Conservation (phyloP, 2,329 filamentous ascomycete genomes). For the Colletotrichum camelliae region DNA sequence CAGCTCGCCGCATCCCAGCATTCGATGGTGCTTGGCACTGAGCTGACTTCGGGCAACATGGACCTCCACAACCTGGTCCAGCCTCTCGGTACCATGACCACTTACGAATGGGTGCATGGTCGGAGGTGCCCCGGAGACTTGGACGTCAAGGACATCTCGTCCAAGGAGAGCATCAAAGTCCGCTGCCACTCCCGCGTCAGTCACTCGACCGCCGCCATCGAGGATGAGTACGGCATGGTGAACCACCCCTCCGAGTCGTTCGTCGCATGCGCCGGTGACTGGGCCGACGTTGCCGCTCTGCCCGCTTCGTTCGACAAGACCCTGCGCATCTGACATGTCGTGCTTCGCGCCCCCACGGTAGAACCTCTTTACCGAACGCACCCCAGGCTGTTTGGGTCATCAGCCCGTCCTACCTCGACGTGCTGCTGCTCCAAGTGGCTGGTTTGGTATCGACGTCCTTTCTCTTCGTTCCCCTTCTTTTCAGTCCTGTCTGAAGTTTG, state of each 20-base stretch:
- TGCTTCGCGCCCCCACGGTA: not conserved
- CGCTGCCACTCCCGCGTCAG: not conserved
- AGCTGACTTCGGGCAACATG: constrained; percentile 8
- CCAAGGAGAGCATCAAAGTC: constrained; percentile 13
- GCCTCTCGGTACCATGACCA: not conserved
- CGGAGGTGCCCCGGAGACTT: constrained; percentile 2
- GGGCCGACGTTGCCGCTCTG: constrained; percentile 1
- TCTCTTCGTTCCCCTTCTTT: not conserved
- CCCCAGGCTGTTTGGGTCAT: not conserved
- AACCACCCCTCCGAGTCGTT: constrained; percentile 12
- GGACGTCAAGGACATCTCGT: constrained; percentile 9
- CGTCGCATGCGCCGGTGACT: constrained; percentile 4
- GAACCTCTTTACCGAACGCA: not conserved
- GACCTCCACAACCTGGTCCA: not conserved
- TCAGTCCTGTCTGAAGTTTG: not conserved
- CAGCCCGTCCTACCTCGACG: not conserved
- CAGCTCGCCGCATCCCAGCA: not conserved
- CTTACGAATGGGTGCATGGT: constrained; percentile 7
- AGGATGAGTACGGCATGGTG: constrained; percentile 2
- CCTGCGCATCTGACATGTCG: not conserved
- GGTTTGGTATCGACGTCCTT: not conserved
- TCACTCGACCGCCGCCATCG: not conserved
- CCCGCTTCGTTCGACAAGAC: not conserved
- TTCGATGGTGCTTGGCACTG: not conserved
- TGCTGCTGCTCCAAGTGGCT: not conserved